Base-by-base conservation (phyloP, 768 basidiomycete species). In the Candolleomyces efflorescens region DNA sequence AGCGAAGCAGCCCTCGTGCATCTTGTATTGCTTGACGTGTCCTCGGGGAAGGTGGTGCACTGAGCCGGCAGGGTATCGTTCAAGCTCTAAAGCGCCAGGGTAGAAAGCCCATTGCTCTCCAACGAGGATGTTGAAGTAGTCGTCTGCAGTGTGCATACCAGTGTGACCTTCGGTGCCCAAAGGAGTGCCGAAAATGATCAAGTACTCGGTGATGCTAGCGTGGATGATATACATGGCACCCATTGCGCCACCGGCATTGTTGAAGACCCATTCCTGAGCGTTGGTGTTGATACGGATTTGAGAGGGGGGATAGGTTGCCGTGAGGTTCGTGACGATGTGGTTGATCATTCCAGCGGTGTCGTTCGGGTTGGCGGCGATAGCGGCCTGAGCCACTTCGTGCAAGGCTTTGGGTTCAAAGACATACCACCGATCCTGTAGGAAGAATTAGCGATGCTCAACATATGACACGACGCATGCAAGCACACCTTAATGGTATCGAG, bases 221-320 rank as follows among this genome's bases (percentile, higher is more conserved):
- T 98, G 97, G 62, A 98, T 92, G 73, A 98, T 82, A 71, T 94
- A 97, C 96, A 99, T 98, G 36, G 88, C 88, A 44, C 94, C 94
- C 95, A 96, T 98, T 0, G 94, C 94, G 59, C 97, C 97, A 11
- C 95, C 97, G 0, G 96, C 95, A 65, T 98, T 98, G 78, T 86
- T 98, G 74, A 96, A 90, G 23, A 97, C 83, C 96, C 96, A 98
- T 66, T 98, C 94, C 38, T 77, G 76, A 20, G 81, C 68, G 74
- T 88, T 65, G 51, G 83, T 62, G 68, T 85, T 83, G 61, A 91
- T 56, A 18, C 73, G 75, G 43, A 85, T 78, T n/a, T 76, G 61
- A 27, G 77, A 76, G 49, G 81, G 65, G 0, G 91, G 84, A 68
- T 94, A 89, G 1, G 84, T 86, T 15, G 74, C 70, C 6, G 86